phyloP scores from a whole-genome alignment of 345 rosid species.

The Lepidium africanum region DNA sequence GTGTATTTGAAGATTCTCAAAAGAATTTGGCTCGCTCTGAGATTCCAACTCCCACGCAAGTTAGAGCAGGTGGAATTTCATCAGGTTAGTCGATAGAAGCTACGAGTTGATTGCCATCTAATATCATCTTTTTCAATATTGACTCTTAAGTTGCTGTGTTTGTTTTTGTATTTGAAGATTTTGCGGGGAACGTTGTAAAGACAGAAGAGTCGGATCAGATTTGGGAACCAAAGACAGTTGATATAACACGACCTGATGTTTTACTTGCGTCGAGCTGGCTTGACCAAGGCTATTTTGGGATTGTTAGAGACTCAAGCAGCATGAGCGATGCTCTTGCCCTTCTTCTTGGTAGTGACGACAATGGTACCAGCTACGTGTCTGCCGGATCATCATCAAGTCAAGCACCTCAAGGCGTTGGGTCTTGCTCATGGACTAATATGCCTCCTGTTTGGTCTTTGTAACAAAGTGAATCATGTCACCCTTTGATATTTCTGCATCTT shows the following conservation, averaged over 20 bases:
- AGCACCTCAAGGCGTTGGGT: constrained; percentile 46
- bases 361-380: constrained; percentile 46
- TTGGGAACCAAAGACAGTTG: constrained; percentile 25
- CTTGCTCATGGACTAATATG: constrained; percentile 80
- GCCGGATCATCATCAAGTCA: constrained; percentile 46
- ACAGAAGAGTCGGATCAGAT: constrained; percentile 18
- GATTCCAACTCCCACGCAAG: constrained; percentile 50
- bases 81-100: constrained; percentile 49
- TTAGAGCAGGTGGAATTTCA: constrained; percentile 50
- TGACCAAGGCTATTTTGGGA: constrained; percentile 45
- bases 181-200: constrained; percentile 19
- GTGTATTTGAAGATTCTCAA: constrained; percentile 45
- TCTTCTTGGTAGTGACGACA: constrained; percentile 73
- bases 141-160: constrained; percentile 2
- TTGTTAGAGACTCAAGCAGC: constrained; percentile 42
- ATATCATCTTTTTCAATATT: not conserved
- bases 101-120: not conserved
- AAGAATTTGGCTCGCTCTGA: constrained; percentile 58
- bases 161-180: not conserved
- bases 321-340: constrained; percentile 57
- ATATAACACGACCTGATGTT: constrained; percentile 47
- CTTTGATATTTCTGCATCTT: constrained; percentile 9
- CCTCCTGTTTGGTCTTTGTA: constrained; percentile 56
- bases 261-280: constrained; percentile 73
- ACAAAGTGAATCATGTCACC: constrained; percentile 12